These are phyloP conservation scores for Anthracocystis walkeri DNA, from an alignment of 1,284 basidiomycete genomes.

Conservation along the genomic window DNA sequence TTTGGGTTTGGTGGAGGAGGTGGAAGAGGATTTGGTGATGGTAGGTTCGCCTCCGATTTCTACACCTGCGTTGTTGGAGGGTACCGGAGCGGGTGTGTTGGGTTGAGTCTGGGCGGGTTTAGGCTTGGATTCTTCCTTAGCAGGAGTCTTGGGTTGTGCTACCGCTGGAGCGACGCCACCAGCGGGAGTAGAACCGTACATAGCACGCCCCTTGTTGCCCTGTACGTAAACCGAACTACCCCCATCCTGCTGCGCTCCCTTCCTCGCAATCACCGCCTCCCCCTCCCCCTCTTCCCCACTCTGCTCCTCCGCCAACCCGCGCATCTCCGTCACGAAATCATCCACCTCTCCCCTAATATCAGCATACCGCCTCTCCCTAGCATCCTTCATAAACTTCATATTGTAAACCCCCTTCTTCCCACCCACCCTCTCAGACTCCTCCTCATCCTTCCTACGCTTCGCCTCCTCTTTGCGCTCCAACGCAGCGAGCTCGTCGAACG, in stretches of 20 bases:
- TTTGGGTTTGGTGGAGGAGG: conserved; percentile 18
- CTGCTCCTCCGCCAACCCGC: conserved; percentile 16
- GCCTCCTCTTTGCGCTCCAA: conserved; percentile 46
- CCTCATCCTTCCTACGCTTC: conserved; percentile 37
- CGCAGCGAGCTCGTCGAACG: conserved; percentile 60
- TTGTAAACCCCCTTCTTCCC: conserved; percentile 61
- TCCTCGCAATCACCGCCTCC: conserved; percentile 19
- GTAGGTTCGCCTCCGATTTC: conserved; percentile 26
- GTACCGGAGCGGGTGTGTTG: background rate
- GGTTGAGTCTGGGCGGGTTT: background rate
- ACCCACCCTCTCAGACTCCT: conserved; percentile 42
- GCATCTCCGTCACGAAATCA: conserved; percentile 53
- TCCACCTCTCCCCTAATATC: conserved; percentile 51
- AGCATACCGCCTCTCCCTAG: conserved; percentile 55
- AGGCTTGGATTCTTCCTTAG: background rate
- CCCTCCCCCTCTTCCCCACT: conserved; percentile 24
- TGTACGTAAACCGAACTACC: conserved; percentile 31
- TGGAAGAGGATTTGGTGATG: conserved; percentile 12
- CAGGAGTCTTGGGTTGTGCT: conserved; percentile 8
- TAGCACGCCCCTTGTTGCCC: conserved; percentile 54
- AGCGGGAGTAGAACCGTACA: conserved; percentile 44
- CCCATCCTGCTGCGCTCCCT: background rate
- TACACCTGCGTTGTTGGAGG: background rate
- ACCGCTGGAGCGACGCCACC: background rate
- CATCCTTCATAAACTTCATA: conserved; percentile 70